These are phyloP conservation scores for Kernera saxatilis DNA, from an alignment of 345 rosid species.

Conservation along the genomic window DNA sequence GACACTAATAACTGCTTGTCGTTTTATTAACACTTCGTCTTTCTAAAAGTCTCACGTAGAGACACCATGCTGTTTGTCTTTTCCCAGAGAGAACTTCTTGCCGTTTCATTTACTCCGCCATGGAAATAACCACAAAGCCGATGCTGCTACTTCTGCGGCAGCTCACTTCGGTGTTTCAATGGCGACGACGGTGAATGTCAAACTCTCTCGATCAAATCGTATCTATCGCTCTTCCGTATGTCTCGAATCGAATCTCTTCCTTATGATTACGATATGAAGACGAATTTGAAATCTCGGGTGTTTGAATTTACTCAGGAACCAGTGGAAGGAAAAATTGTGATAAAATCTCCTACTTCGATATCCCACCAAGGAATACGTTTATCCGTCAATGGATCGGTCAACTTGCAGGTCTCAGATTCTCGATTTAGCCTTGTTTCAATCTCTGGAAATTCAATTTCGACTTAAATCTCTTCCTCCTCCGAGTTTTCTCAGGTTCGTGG, in stretches of 20 bases:
- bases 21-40: neutral
- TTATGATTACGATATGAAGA: neutral
- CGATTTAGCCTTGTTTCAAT: neutral
- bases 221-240: conserved; percentile 64
- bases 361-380: conserved; percentile 76
- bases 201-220: conserved; percentile 63
- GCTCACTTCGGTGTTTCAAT: conserved; percentile 9
- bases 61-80: neutral
- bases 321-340: conserved; percentile 62
- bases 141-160: neutral
- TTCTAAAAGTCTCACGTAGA: neutral
- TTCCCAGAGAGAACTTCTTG: neutral
- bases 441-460: neutral
- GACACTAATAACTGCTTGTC: neutral
- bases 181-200: conserved; percentile 44
- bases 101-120: conserved; percentile 7
- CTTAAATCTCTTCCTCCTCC: neutral
- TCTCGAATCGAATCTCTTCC: neutral
- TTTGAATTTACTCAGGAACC: conserved; percentile 43
- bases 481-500: conserved; percentile 58
- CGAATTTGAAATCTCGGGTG: neutral
- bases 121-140: neutral
- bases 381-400: conserved; percentile 60
- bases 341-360: conserved; percentile 60
- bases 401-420: conserved; percentile 52